Evolutionary conservation across 805 yeast genomes (phyloP).

Genomic region (Ogataea methylovora): DNA sequence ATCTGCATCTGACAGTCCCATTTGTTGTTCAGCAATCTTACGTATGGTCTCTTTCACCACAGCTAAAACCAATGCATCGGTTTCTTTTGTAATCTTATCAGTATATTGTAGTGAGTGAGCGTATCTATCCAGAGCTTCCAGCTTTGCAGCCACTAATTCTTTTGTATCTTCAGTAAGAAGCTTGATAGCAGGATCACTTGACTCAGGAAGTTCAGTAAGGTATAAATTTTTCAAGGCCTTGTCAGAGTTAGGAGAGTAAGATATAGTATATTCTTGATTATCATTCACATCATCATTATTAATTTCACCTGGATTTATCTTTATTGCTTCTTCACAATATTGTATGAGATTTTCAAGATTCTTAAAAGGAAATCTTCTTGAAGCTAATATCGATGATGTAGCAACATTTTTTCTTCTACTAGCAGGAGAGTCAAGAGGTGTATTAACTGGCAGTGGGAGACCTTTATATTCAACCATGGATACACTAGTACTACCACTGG

Average conservation of each 20-base stretch:
- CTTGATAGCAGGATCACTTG: slow-evolving; percentile 59
- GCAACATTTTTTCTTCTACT: slow-evolving; percentile 32
- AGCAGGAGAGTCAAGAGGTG: slow-evolving; percentile 14
- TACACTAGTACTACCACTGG: neutral
- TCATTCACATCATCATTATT: slow-evolving; percentile 15
- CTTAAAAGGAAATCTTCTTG: slow-evolving; percentile 52
- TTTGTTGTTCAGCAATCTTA: slow-evolving; percentile 35
- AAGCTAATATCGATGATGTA: slow-evolving; percentile 29
- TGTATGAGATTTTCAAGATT: slow-evolving; percentile 51
- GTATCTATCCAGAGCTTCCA: slow-evolving; percentile 61
- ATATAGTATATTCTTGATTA: slow-evolving; percentile 22
- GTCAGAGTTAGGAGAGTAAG: slow-evolving; percentile 54
- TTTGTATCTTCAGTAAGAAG: slow-evolving; percentile 63
- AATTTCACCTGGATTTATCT: slow-evolving; percentile 66
- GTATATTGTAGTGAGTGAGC: slow-evolving; percentile 71
- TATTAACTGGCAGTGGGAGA: slow-evolving; percentile 31
- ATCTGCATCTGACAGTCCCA: slow-evolving; percentile 12
- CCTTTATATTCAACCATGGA: slow-evolving; percentile 49
- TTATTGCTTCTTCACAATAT: slow-evolving; percentile 66
- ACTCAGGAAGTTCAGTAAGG: slow-evolving; percentile 33
- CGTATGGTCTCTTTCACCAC: slow-evolving; percentile 58
- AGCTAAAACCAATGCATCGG: slow-evolving; percentile 57
- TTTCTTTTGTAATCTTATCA: slow-evolving; percentile 70
- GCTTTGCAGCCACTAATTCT: slow-evolving; percentile 49
- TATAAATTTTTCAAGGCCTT: slow-evolving; percentile 42